A percentile compares a stretch with the other conserved stretches of the same genome.
These are phyloP conservation scores for Spongospora subterranea DNA, from an alignment of 208 protist genomes.

Conservation along the genomic window DNA sequence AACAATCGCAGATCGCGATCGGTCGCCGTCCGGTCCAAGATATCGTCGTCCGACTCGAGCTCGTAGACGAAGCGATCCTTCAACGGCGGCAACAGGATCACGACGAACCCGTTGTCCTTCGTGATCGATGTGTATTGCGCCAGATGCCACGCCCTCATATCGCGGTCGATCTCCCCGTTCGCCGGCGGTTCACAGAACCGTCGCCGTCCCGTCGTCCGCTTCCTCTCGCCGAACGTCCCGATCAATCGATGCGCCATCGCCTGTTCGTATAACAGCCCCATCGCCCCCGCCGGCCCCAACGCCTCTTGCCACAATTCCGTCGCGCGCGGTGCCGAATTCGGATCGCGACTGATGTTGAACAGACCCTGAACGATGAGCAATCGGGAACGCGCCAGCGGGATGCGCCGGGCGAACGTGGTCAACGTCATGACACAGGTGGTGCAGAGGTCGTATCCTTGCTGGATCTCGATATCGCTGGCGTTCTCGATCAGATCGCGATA, in stretches of 20 bases:
- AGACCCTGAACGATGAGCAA: neutral
- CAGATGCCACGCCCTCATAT: neutral
- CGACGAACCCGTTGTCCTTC: neutral
- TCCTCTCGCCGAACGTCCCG: neutral
- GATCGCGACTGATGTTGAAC: neutral
- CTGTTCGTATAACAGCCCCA: neutral
- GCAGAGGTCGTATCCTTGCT: neutral
- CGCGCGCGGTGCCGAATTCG: neutral
- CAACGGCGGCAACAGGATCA: neutral
- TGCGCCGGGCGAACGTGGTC: neutral
- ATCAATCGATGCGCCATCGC: constrained; percentile 38
- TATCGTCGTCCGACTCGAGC: neutral
- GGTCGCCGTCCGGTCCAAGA: neutral
- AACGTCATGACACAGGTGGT: neutral
- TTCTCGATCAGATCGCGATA: neutral
- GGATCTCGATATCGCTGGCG: neutral
- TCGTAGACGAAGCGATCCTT: neutral
- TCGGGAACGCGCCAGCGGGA: neutral
- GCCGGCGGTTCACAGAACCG: neutral
- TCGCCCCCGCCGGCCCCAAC: neutral
- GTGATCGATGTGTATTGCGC: neutral
- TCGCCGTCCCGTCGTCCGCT: neutral
- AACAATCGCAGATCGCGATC: constrained; percentile 4
- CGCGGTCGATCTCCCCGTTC: neutral
- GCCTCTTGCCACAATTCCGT: neutral